These are phyloP conservation scores for Spencermartinsiella europaea DNA, from an alignment of 805 yeast genomes.

Conservation along the genomic window DNA sequence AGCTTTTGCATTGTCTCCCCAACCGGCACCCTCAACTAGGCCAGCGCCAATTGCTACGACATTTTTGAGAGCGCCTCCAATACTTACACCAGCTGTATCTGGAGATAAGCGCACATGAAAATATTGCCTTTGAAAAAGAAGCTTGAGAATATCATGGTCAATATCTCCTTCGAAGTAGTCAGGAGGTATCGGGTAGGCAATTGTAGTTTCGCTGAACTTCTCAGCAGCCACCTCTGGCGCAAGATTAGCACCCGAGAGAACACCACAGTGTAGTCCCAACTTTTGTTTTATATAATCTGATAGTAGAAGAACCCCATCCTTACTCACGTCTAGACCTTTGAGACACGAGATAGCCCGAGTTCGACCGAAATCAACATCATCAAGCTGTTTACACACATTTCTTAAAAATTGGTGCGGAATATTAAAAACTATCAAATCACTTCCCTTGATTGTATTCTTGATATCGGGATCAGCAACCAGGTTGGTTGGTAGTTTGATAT, in stretches of 20 bases:
- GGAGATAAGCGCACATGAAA: constrained; percentile 92
- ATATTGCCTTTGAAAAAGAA: constrained; percentile 93
- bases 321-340: constrained; percentile 88
- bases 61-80: constrained; percentile 96
- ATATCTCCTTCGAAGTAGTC: constrained; percentile 71
- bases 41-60: constrained; percentile 96
- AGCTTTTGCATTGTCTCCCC: constrained; percentile 99
- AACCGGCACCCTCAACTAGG: constrained; percentile 92
- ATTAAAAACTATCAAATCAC: constrained; percentile 87
- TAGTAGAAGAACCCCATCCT: constrained; percentile 78
- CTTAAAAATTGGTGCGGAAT: constrained; percentile 95
- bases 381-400: constrained; percentile 66
- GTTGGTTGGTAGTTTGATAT: constrained; percentile 77
- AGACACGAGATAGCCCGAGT: constrained; percentile 91
- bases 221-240: constrained; percentile 96
- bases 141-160: constrained; percentile 65
- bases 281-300: constrained; percentile 73
- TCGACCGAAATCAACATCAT: constrained; percentile 63
- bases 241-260: constrained; percentile 92
- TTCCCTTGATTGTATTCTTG: constrained; percentile 65
- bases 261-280: constrained; percentile 90
- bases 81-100: constrained; percentile 93
- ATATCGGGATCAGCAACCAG: constrained; percentile 83
- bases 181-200: constrained; percentile 75
- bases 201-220: constrained; percentile 97